Percentiles rank a stretch among this genome's conserved stretches.
These are phyloP conservation scores for Corylus americana DNA, from an alignment of 306 rosid species.

Conservation along the genomic window DNA sequence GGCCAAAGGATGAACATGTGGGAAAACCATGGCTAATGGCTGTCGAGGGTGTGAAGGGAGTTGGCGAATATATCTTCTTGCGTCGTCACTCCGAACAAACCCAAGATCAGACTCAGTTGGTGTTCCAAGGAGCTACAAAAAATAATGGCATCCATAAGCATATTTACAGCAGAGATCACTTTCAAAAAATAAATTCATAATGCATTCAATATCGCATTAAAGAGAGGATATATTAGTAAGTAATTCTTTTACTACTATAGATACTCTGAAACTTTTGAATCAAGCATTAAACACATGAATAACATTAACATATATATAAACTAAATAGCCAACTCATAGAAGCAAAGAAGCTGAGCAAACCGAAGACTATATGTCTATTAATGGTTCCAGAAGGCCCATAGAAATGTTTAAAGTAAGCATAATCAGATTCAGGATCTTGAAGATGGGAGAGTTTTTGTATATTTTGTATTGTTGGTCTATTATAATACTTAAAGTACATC, in stretches of 20 bases:
- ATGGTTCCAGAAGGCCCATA: background rate
- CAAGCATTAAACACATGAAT: background rate
- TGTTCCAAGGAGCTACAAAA: slow-evolving; percentile 85
- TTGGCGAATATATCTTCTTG: slow-evolving; percentile 79
- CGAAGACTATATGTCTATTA: background rate
- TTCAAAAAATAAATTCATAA: slow-evolving; percentile 11
- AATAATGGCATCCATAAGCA: slow-evolving; percentile 37
- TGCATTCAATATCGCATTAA: background rate
- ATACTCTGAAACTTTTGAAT: background rate
- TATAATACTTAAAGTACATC: background rate
- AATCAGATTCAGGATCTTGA: background rate
- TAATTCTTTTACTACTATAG: background rate
- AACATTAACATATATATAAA: background rate
- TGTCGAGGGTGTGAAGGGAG: slow-evolving; percentile 82
- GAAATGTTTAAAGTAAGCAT: background rate
- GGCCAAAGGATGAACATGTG: slow-evolving; percentile 86
- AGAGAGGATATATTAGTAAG: slow-evolving; percentile 3
- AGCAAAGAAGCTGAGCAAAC: background rate
- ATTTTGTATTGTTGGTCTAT: background rate
- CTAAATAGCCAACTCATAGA: background rate
- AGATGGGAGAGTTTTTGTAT: background rate
- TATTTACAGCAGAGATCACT: slow-evolving; percentile 18
- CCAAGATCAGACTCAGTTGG: slow-evolving; percentile 94
- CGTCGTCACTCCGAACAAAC: slow-evolving; percentile 76
- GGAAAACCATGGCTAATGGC: slow-evolving; percentile 63